Conservation (phyloP, 257 asterid genomes). For the Primulina huaijiensis region DNA sequence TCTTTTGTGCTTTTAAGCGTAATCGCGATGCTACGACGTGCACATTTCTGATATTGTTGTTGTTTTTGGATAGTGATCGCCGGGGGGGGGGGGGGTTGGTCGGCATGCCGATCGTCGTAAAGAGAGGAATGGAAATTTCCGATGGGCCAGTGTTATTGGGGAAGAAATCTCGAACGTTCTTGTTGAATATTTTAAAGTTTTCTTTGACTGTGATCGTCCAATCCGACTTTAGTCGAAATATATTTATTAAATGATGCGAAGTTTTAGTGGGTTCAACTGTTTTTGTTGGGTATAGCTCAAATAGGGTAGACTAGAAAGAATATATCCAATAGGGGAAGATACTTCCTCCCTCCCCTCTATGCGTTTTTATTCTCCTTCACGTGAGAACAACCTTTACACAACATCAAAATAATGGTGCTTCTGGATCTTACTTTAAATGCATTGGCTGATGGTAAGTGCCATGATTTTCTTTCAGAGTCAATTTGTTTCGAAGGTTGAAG, state of each 20-base stretch:
- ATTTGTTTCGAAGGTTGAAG: slow-evolving; percentile 68
- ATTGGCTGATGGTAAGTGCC: slow-evolving; percentile 23
- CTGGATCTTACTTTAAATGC: slow-evolving; percentile 14
- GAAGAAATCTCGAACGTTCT: background rate
- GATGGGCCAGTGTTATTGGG: background rate
- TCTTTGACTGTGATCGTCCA: background rate
- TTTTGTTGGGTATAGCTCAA: background rate
- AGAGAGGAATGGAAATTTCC: background rate
- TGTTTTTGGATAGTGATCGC: background rate
- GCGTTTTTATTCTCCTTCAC: background rate
- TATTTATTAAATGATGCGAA: background rate
- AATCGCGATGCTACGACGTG: background rate
- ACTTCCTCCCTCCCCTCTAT: background rate
- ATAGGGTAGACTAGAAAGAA: slow-evolving; percentile 4
- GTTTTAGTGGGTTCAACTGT: background rate
- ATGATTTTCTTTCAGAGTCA: slow-evolving; percentile 50
- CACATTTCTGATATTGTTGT: background rate
- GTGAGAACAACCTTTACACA: background rate
- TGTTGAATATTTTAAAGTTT: background rate
- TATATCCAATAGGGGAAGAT: background rate
- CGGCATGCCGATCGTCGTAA: background rate
- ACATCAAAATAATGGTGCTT: background rate
- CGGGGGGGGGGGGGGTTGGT: no score
- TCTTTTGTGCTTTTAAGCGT: background rate
- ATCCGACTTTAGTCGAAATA: background rate